Base-by-base conservation (phyloP, 345 rosid genomes). In the Rhizophora apiculata region DNA sequence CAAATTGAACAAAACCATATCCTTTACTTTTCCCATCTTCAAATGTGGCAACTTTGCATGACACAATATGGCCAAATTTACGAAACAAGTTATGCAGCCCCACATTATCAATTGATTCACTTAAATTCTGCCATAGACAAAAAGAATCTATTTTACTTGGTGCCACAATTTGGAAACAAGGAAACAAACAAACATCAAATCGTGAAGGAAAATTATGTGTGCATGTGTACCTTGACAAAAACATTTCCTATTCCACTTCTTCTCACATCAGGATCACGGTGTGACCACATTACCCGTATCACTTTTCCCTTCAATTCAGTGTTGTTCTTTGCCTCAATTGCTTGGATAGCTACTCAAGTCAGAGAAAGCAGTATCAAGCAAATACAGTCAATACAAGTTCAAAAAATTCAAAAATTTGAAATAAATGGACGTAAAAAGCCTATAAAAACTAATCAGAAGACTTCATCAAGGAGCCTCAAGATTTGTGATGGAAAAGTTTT, bases 11-110 rank as follows among this genome's bases (percentile, higher is more conserved):
- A 78, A 87, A 89, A 36, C 96, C 97, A 72, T 83, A 76, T 3
- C 97, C 91, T 48, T 84, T 87, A 62, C 89, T 89, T 81, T 83
- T 90, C 49, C 86, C 90, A 77, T 85, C 92, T 43, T 84, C 88
- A 72, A 53, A 74, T 15, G 73, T 74, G 5, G 78, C 92, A 60
- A 89, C 87, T 80, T 91, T 86, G 77, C 90, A 87, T 16, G 97
- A 91, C 21, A 82, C 22, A 53, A 86, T 78, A 52, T 76, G 72
- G n/a, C 93, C 93, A 79, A 79, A 88, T 69, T 80, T 70, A 68
- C 75, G 60, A 74, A 88, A 90, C 75, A 90, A 32, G 64, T 79
- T 80, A 67, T 88, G 87, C 67, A 90, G 78, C 16, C 68, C 81
- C 67, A 34, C 72, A 48, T 76, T 83, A 57, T 81, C 81, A 58